Percentiles rank a stretch among this genome's conserved stretches.
These are phyloP conservation scores for Crithidia mellificae DNA, from an alignment of 208 protist genomes.

Conservation along the genomic window DNA sequence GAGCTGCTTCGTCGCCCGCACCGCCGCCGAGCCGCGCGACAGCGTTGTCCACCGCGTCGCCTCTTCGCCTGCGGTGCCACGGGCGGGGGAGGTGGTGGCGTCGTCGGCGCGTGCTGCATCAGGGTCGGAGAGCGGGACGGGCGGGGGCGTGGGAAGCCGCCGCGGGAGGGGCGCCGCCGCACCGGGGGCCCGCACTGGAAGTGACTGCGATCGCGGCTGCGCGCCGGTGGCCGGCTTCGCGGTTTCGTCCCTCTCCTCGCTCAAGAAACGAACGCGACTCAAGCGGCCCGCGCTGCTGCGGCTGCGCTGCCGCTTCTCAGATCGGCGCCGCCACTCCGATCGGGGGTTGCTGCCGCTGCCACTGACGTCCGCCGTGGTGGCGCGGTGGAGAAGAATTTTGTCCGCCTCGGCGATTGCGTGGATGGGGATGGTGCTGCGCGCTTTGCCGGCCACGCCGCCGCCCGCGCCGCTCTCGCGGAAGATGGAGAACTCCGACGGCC, in stretches of 20 bases:
- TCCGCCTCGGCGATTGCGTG: conserved; percentile 17
- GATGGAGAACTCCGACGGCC: conserved; percentile 75
- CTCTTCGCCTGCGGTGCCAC: no score
- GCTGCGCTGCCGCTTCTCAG: conserved; percentile 31
- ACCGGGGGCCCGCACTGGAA: neutral
- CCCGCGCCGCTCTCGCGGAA: conserved; percentile 58
- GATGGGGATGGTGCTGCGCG: conserved; percentile 14
- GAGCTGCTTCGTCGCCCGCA: conserved; percentile 77
- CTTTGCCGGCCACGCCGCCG: conserved; percentile 2
- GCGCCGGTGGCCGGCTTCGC: neutral
- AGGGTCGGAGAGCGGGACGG: conserved; percentile 18
- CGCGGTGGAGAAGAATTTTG: conserved; percentile 25
- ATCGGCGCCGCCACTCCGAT: conserved; percentile 13
- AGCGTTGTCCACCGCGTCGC: conserved; percentile 44
- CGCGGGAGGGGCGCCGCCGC: conserved; percentile 18
- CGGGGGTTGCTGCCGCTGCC: neutral
- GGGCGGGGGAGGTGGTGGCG: no score
- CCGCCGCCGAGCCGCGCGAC: conserved; percentile 48
- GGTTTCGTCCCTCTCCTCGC: conserved; percentile 18
- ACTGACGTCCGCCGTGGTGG: neutral
- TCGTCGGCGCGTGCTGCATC: neutral
- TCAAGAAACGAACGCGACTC: conserved; percentile 38
- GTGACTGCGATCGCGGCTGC: conserved; percentile 6
- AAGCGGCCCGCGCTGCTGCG: conserved; percentile 33
- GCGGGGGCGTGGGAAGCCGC: conserved; percentile 30